Percentiles rank a stretch among this genome's conserved stretches.
phyloP scores from a whole-genome alignment of 441 rosid genomes.

The Adansonia grandidieri region DNA sequence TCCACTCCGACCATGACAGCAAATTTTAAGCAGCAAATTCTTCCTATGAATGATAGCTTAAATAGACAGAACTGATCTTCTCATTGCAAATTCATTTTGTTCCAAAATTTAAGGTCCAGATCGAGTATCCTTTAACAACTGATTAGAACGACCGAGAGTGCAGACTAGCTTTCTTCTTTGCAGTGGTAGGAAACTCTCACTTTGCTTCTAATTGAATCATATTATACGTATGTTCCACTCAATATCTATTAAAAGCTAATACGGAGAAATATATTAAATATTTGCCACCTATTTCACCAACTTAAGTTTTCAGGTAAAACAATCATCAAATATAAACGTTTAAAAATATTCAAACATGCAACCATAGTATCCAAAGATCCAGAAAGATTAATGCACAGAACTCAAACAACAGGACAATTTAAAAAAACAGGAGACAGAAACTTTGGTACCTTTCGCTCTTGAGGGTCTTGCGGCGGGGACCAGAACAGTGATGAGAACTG shows the following conservation, averaged over 20 bases:
- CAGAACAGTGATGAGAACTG: slow-evolving; percentile 86
- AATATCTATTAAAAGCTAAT: neutral
- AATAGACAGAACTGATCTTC: neutral
- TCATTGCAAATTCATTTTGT: neutral
- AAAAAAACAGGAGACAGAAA: neutral
- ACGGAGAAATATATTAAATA: neutral
- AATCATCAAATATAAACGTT: neutral
- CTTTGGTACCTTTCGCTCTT: slow-evolving; percentile 71
- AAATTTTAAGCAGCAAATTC: too few relatives aligned
- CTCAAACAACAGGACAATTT: neutral
- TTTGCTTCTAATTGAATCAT: neutral
- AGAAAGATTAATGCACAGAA: slow-evolving; percentile 5
- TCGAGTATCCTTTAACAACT: too few relatives aligned
- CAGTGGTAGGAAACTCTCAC: neutral
- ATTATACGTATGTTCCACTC: neutral
- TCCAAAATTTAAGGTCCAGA: neutral
- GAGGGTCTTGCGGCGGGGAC: slow-evolving; percentile 84
- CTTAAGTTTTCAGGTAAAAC: neutral
- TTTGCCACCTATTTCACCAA: neutral
- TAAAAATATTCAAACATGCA: neutral
- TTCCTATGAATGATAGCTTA: neutral
- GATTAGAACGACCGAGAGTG: neutral
- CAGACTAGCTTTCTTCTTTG: neutral
- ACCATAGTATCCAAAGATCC: neutral
- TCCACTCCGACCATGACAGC: too few relatives aligned